Conservation (phyloP, 441 rosid genomes). For the Manihot esculenta region DNA sequence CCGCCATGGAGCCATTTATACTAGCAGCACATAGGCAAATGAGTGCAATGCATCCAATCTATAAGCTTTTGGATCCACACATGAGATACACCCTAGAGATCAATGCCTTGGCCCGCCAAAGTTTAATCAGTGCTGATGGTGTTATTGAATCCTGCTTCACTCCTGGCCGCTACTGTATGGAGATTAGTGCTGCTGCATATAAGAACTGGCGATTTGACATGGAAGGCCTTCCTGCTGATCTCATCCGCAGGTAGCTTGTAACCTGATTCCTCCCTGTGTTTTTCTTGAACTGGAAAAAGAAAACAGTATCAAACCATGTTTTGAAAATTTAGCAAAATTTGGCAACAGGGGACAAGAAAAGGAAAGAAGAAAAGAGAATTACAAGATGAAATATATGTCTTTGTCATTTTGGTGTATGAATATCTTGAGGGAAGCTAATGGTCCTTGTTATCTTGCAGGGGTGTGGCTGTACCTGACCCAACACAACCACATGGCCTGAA, state of each 20-base stretch:
- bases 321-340: background rate
- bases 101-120: conserved; percentile 81
- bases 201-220: conserved; percentile 80
- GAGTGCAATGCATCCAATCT: conserved; percentile 94
- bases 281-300: background rate
- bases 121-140: conserved; percentile 68
- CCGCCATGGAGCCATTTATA: conserved; percentile 83
- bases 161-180: conserved; percentile 84
- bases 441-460: conserved; percentile 43
- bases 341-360: background rate
- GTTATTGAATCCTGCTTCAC: conserved; percentile 89
- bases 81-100: conserved; percentile 94
- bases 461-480: conserved; percentile 86
- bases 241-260: conserved; percentile 68
- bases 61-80: conserved; percentile 86
- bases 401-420: conserved; percentile 7
- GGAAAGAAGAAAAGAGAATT: background rate
- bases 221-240: conserved; percentile 94
- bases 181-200: conserved; percentile 84
- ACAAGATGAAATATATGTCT: conserved; percentile 9
- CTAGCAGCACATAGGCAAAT: conserved; percentile 87
- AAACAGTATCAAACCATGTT: background rate
- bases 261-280: background rate
- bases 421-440: conserved; percentile 14
- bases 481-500: conserved; percentile 83